Base-by-base conservation (phyloP, 805 yeast genomes). In the Yamadazyma philogaea region DNA sequence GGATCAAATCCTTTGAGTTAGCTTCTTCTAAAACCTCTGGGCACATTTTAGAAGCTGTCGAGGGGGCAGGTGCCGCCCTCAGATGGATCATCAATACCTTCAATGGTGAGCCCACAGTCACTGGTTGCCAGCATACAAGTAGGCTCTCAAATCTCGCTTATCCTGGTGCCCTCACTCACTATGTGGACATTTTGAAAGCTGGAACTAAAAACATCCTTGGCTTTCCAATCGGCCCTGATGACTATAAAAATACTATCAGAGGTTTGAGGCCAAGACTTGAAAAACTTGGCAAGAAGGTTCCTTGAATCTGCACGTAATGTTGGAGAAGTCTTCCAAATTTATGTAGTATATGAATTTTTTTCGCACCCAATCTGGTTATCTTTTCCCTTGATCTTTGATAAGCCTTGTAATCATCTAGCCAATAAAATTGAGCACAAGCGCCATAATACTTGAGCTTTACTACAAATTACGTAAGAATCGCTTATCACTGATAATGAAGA, bases 71-170 rank as follows among this genome's bases (percentile, higher is more conserved):
- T 15, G 56, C 56, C 11, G 56, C 48, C 10, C 36, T 47, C 16
- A 50, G 53, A 7, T 52, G 56, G 56, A 27, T 53, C 11, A 38
- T 41, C 12, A 48, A 51, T 21, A 42, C 37, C 11, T 22, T 61
- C 61, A 30, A 54, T 54, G 27, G 67, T 68, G 17, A 74, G 68
- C 43, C 77, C 67, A 54, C 75, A 68, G 48, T 63, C 68, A 15
- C 68, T 67, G 53, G 78, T 69, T 28, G 77, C 64, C 51, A 70
- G 75, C 74, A 61, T 66, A 52, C 81, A 78, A 83, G 63, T 66
- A 45, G 82, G 71, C 46, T 59, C 61, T 10, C 66, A 54, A 56
- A 63, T 64, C 31, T 84, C 71, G 44, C 79, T 66, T 53, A 55
- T 66, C 49, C 59, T 68, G 43, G 64, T 70, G 39, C 77, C 68